Conservation (phyloP, 257 asterid species). For the Gynochthodes officinalis region DNA sequence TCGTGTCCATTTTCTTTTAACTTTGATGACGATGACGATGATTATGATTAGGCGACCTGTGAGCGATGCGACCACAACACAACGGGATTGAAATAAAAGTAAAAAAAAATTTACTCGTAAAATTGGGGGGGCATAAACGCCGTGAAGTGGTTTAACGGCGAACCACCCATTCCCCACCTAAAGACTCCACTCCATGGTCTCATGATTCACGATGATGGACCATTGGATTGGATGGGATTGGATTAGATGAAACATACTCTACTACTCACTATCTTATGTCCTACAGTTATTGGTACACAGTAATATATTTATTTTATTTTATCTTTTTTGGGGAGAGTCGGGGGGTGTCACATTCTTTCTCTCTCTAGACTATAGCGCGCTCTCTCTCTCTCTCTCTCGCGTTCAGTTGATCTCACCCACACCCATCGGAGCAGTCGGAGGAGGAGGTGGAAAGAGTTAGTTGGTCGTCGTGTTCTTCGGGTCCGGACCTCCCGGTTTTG, state of each 20-base stretch:
- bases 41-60: too few relatives aligned
- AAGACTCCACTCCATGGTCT: background rate
- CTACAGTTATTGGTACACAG: too few relatives aligned
- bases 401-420: constrained; percentile 7
- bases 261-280: too few relatives aligned
- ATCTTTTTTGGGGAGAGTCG: background rate
- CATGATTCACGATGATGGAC: background rate
- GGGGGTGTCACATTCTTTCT: constrained; percentile 1
- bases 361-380: background rate
- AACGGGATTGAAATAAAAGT: too few relatives aligned
- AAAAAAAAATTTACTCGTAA: too few relatives aligned
- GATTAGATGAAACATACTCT: background rate
- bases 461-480: background rate
- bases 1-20: too few relatives aligned
- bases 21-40: too few relatives aligned
- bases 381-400: background rate
- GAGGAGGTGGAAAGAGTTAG: constrained; percentile 1
- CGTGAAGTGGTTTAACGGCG: background rate
- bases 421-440: background rate
- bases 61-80: too few relatives aligned
- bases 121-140: too few relatives aligned
- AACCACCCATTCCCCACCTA: background rate
- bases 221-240: too few relatives aligned
- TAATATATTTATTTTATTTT: too few relatives aligned
- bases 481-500: too few relatives aligned